Conservation (phyloP, 805 yeast genomes). For the Yarrowia keelungensis region DNA sequence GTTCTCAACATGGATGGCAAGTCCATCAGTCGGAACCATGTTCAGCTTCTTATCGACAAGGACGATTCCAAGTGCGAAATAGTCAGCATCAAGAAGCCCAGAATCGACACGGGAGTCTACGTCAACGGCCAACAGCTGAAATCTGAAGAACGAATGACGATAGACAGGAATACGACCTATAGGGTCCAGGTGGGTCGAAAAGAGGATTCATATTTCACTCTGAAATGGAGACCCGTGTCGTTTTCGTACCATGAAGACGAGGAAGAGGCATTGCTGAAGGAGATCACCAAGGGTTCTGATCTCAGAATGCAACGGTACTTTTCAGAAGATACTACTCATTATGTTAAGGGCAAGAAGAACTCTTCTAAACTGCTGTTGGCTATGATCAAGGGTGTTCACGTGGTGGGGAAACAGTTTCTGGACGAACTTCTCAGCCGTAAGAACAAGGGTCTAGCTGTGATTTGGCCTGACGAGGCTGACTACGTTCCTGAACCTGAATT, state of each 20-base stretch:
- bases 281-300: conserved; percentile 42
- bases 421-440: conserved; percentile 41
- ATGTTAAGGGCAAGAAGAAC: conserved; percentile 44
- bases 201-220: conserved; percentile 40
- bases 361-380: conserved; percentile 51
- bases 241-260: conserved; percentile 43
- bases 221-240: conserved; percentile 46
- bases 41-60: conserved; percentile 19
- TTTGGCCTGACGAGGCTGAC: conserved; percentile 45
- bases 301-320: conserved; percentile 45
- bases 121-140: conserved; percentile 19
- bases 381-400: conserved; percentile 47
- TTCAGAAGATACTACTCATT: conserved; percentile 45
- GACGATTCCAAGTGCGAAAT: conserved; percentile 26
- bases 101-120: conserved; percentile 24
- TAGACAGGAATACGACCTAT: conserved; percentile 31
- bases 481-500: conserved; percentile 44
- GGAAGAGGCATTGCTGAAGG: conserved; percentile 42
- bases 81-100: conserved; percentile 36
- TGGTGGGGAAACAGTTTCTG: conserved; percentile 46
- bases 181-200: conserved; percentile 43
- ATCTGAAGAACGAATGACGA: conserved; percentile 10
- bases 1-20: conserved; percentile 31
- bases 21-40: conserved; percentile 35
- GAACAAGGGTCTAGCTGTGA: conserved; percentile 40